Percentiles rank a stretch among this genome's conserved stretches.
These are phyloP conservation scores for Saccharomycodes ludwigii DNA, from an alignment of 805 yeast species.

Conservation along the genomic window DNA sequence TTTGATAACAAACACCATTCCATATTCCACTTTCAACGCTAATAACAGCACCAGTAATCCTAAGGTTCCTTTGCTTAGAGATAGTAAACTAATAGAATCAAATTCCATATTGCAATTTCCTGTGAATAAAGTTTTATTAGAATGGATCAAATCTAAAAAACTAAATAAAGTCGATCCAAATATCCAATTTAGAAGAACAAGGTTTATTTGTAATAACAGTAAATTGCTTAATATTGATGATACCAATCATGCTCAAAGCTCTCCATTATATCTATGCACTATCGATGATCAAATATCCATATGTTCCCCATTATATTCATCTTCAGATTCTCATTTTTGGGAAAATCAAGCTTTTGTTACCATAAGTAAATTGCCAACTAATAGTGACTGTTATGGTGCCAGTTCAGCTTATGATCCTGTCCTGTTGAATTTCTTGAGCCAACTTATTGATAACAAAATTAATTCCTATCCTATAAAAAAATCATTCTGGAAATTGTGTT, in stretches of 20 bases:
- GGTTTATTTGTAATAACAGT: slow-evolving; percentile 12
- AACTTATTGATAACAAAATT: slow-evolving; percentile 1
- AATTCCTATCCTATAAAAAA: not conserved
- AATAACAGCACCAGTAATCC: not conserved
- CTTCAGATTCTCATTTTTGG: no score
- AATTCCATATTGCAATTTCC: slow-evolving; percentile 3
- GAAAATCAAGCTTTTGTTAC: no score
- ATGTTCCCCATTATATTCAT: no score
- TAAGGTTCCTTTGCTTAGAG: not conserved
- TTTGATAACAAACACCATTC: slow-evolving; percentile 9
- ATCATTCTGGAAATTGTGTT: not conserved
- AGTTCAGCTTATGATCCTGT: no score
- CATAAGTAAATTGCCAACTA: no score
- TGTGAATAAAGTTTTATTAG: slow-evolving; percentile 15
- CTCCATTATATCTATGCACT: no score
- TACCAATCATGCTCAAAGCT: no score
- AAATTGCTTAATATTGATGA: no score
- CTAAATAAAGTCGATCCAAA: slow-evolving; percentile 7
- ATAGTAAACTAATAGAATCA: not conserved
- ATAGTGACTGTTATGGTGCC: no score
- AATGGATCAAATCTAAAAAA: slow-evolving; percentile 18
- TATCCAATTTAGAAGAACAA: slow-evolving; percentile 15
- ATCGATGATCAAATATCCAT: no score
- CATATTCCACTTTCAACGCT: not conserved
- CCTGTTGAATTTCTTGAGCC: no score